These are phyloP conservation scores for Aspergillus sp. DNA, from an alignment of 2,329 filamentous ascomycete species.

Conservation along the genomic window DNA sequence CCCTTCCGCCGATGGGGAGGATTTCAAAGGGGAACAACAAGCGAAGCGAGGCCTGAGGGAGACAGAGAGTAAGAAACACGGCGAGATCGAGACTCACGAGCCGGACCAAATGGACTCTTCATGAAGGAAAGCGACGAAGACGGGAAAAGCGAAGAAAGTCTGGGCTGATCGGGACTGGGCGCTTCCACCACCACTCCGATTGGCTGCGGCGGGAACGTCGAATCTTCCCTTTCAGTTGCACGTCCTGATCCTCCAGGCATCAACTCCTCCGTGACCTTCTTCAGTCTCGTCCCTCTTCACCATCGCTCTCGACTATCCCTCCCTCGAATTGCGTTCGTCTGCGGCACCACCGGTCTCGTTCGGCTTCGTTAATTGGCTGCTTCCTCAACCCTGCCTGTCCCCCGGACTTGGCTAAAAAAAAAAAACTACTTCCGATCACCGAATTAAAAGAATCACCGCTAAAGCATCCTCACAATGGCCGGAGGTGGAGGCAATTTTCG, in stretches of 20 bases:
- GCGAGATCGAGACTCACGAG: background rate
- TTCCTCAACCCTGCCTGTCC: background rate
- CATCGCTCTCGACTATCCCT: background rate
- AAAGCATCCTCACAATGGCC: conserved; percentile 61
- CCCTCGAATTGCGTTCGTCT: background rate
- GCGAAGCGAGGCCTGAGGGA: background rate
- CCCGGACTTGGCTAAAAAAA: background rate
- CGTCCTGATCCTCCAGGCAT: background rate
- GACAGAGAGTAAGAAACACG: background rate
- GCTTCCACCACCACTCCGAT: conserved; percentile 29
- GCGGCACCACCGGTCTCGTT: background rate
- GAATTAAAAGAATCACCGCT: conserved; percentile 1
- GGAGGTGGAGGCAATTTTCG: conserved; percentile 85
- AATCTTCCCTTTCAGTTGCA: conserved; percentile 26
- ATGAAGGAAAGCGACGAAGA: background rate
- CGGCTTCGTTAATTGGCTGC: background rate
- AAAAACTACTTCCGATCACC: background rate
- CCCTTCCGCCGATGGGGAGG: background rate
- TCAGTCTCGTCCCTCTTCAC: conserved; percentile 1
- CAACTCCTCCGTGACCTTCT: conserved; percentile 3
- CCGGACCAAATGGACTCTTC: too few relatives aligned
- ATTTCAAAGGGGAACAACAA: background rate
- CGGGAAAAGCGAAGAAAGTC: background rate
- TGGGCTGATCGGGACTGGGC: background rate
- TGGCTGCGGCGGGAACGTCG: conserved; percentile 30